Conservation (phyloP, 306 rosid genomes). For the Hippophae tibetana region DNA sequence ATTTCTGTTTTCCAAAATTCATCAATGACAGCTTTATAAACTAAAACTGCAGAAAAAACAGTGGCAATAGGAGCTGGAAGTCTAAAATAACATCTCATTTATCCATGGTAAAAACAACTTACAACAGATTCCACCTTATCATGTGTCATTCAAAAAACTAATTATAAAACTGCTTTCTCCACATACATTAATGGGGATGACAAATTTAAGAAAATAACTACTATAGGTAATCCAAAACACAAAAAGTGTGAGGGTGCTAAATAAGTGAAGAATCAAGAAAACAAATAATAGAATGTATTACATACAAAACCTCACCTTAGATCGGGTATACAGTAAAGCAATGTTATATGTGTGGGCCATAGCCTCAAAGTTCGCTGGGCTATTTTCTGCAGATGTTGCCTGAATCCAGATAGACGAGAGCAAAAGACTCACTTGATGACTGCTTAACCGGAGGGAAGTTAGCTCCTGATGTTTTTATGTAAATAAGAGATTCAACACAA, state of each 20-base stretch:
- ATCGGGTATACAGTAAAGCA: constrained; percentile 63
- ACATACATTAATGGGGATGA: not conserved
- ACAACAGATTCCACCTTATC: not conserved
- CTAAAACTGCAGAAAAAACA: too few relatives aligned
- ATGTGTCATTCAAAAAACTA: not conserved
- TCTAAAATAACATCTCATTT: too few relatives aligned
- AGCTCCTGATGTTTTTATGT: constrained; percentile 46
- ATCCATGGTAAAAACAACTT: too few relatives aligned
- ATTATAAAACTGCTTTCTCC: not conserved
- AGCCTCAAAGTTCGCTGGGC: constrained; percentile 74
- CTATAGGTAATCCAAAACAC: not conserved
- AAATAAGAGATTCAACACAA: constrained; percentile 13
- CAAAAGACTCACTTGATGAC: constrained; percentile 88
- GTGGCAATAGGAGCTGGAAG: too few relatives aligned
- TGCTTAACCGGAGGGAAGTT: constrained; percentile 72
- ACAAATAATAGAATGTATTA: constrained; percentile 11
- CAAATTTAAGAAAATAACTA: not conserved
- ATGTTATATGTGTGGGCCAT: constrained; percentile 79
- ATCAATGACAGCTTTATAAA: too few relatives aligned
- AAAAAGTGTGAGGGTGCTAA: not conserved
- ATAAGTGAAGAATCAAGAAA: constrained; percentile 2
- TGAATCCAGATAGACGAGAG: constrained; percentile 97
- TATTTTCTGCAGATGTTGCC: constrained; percentile 69
- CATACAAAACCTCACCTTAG: constrained; percentile 55
- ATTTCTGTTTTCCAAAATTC: too few relatives aligned